Evolutionary conservation across 768 basidiomycete genomes (phyloP).

Genomic region (Cystofilobasidium macerans): DNA sequence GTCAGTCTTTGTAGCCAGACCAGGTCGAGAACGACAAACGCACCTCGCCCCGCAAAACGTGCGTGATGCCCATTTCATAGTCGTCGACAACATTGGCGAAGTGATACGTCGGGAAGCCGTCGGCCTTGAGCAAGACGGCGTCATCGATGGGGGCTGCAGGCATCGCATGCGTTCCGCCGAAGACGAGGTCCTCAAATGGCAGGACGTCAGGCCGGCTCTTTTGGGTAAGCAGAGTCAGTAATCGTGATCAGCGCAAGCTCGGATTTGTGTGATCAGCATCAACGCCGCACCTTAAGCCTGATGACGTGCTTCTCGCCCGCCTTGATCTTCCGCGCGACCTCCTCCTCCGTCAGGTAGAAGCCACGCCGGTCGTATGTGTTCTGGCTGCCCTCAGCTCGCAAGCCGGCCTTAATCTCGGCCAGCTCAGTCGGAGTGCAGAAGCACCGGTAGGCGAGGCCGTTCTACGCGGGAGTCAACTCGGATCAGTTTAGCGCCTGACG

Average conservation of each 20-base stretch:
- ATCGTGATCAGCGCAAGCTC: not conserved
- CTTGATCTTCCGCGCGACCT: conserved; percentile 59
- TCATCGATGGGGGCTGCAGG: conserved; percentile 50
- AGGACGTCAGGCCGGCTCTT: conserved; percentile 9
- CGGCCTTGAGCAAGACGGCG: conserved; percentile 82
- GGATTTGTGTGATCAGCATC: not conserved
- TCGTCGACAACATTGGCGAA: conserved; percentile 93
- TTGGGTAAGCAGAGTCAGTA: too few relatives aligned
- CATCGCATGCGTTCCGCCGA: conserved; percentile 13
- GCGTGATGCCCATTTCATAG: conserved; percentile 88
- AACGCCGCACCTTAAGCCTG: conserved; percentile 64
- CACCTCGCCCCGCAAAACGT: conserved; percentile 89
- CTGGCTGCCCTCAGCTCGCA: conserved; percentile 63
- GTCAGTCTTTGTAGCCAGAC: not conserved
- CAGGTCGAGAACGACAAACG: conserved; percentile 23
- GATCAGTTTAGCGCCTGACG: too few relatives aligned
- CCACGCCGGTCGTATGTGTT: conserved; percentile 81
- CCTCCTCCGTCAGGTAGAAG: conserved; percentile 73
- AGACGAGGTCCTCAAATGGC: conserved; percentile 16
- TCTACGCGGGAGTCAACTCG: conserved; percentile 42
- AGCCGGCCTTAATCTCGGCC: conserved; percentile 52
- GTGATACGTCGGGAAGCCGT: conserved; percentile 90
- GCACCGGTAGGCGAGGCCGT: conserved; percentile 83
- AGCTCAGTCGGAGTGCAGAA: conserved; percentile 76
- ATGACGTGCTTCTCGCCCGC: conserved; percentile 71